Base-by-base conservation (phyloP, 1,284 basidiomycete genomes). In the Sutorius eximius region DNA sequence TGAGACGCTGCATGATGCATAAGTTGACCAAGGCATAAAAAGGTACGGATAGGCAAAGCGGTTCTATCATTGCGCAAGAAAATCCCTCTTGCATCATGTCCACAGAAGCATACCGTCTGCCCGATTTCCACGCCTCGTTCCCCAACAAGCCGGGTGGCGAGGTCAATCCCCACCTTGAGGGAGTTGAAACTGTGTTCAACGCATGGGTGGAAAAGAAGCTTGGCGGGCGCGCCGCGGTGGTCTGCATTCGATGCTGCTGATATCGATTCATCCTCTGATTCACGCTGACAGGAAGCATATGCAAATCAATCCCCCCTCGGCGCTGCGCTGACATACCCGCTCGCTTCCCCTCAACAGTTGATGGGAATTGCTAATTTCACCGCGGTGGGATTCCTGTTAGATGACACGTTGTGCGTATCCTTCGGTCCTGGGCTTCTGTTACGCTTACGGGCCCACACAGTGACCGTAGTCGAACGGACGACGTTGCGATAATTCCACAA, bases 141-240 rank as follows among this genome's bases (percentile, higher is more conserved):
- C 58, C 63, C 16, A 47, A 44, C 48, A 65, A 67, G 36, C 49
- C 61, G 16, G 56, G 63, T 3, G 59, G 55, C 12, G 43, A 49
- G 12, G 61, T 65, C 45, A 67, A 55, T 34, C 56, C 57, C 4
- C 36, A 52, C 38, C 61, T 65, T 41, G 48, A 53, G 20, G 63
- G 55, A 12, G 53, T 56, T 12, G 45, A 65, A 15, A 20, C 40
- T 7, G 49, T 46, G 29, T 67, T 63, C 34, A 52, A 57, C 12
- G 22, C 52, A 45, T 65, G 65, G 60, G 65, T 61, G n/a, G 45
- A 41, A 3, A 22, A 48, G 18, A 65, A 48, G 9, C 36, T 66
- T 9, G 55, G 57, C 20, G 43, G 57, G 29, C 44, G 45, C 20
- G 53, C 49, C 15, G 43, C 63, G 8, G 51, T 44, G 6, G 65